A percentile compares a stretch with the other conserved stretches of the same genome.
Evolutionary conservation across 1,284 basidiomycete genomes (phyloP).

Genomic region (Boletus sp.): DNA sequence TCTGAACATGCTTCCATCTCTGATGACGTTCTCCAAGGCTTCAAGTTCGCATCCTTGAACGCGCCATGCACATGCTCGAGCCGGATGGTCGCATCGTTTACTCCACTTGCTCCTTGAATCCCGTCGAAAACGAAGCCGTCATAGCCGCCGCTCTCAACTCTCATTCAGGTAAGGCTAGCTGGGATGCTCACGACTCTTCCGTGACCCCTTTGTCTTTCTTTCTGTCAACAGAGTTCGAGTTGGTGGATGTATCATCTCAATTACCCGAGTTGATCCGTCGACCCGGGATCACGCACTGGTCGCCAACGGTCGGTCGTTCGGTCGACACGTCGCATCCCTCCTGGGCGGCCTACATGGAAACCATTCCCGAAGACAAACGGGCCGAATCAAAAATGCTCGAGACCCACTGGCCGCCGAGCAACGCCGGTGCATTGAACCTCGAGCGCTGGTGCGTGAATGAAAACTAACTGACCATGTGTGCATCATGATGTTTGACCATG

Average conservation of each 20-base stretch:
- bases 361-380: slow-evolving; percentile 48
- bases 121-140: slow-evolving; percentile 97
- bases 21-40: slow-evolving; percentile 48
- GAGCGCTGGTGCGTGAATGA: slow-evolving; percentile 59
- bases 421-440: slow-evolving; percentile 60
- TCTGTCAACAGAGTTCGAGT: slow-evolving; percentile 59
- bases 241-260: slow-evolving; percentile 76
- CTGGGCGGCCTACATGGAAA: slow-evolving; percentile 54
- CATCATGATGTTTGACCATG: not conserved
- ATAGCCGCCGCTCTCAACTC: slow-evolving; percentile 79
- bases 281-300: slow-evolving; percentile 77
- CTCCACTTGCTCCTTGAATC: slow-evolving; percentile 98
- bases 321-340: slow-evolving; percentile 35
- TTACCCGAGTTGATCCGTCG: slow-evolving; percentile 75
- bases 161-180: slow-evolving; percentile 52
- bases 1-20: not conserved
- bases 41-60: slow-evolving; percentile 89
- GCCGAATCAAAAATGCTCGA: slow-evolving; percentile 58
- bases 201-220: not conserved
- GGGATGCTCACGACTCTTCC: not conserved
- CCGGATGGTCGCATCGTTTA: slow-evolving; percentile 92
- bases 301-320: slow-evolving; percentile 53
- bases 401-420: slow-evolving; percentile 80
- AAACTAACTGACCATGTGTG: not conserved
- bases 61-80: slow-evolving; percentile 90